These are phyloP conservation scores for Silene conica DNA, from an alignment of 148 eudicot species.

Conservation along the genomic window DNA sequence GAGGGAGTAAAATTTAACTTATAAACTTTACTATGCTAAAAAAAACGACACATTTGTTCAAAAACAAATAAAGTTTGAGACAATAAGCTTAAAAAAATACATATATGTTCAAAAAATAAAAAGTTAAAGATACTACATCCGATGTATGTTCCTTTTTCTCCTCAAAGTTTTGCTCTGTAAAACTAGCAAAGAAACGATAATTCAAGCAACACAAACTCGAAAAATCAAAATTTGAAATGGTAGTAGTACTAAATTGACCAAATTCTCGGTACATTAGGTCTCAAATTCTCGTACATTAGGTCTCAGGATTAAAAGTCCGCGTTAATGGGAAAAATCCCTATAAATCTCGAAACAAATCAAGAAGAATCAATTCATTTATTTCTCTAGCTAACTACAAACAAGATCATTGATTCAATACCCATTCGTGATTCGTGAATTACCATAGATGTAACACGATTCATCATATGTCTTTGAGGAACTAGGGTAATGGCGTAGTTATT, in stretches of 20 bases:
- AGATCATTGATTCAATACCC: background rate
- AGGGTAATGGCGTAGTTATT: background rate
- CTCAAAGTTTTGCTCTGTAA: too few species aligned
- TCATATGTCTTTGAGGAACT: background rate
- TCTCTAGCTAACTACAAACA: background rate
- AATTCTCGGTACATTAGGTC: background rate
- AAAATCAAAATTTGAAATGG: background rate
- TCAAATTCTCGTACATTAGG: background rate
- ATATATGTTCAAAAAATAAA: too few species aligned
- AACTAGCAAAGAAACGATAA: background rate
- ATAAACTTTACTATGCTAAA: too few species aligned
- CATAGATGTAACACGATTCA: too few species aligned
- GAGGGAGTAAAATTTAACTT: too few species aligned
- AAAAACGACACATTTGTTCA: too few species aligned
- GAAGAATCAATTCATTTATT: background rate
- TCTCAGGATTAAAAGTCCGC: too few species aligned
- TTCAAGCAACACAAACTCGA: background rate
- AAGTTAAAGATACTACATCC: too few species aligned
- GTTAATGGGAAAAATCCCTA: background rate
- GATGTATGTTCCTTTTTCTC: too few species aligned
- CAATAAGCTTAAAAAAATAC: too few species aligned
- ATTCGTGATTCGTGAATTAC: too few species aligned
- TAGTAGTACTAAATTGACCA: background rate
- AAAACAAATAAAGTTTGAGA: too few species aligned
- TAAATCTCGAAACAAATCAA: conserved; percentile 7